Evolutionary conservation across 148 eudicot genomes (phyloP).

Genomic region (Pharnaceum exiguum): DNA sequence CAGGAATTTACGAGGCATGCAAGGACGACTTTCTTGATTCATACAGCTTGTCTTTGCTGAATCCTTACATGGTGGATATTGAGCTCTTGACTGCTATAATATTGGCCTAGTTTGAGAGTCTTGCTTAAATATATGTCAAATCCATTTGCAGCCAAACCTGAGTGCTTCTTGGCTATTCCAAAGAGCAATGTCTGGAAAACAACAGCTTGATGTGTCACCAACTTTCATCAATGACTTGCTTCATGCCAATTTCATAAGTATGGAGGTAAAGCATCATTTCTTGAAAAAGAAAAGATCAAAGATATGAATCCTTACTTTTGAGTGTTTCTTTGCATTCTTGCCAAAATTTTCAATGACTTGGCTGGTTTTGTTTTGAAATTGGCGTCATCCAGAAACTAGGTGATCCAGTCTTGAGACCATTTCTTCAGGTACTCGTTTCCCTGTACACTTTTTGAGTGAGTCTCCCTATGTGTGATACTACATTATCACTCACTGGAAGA

Average conservation of each 20-base stretch:
- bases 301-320: too few relatives aligned
- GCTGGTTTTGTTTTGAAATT: background rate
- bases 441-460: background rate
- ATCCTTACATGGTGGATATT: constrained; percentile 82
- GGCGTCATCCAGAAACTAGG: constrained; percentile 67
- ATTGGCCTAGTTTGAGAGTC: background rate
- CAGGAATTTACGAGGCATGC: constrained; percentile 82
- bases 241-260: constrained; percentile 69
- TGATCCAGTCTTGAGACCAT: constrained; percentile 89
- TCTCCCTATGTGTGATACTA: background rate
- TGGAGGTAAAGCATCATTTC: constrained; percentile 55
- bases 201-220: constrained; percentile 61
- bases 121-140: background rate
- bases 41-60: constrained; percentile 65
- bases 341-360: too few relatives aligned
- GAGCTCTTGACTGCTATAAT: background rate
- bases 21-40: constrained; percentile 51
- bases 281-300: too few relatives aligned
- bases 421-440: constrained; percentile 73
- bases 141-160: constrained; percentile 67
- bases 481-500: background rate
- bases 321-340: too few relatives aligned
- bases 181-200: constrained; percentile 97
- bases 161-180: constrained; percentile 98
- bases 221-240: constrained; percentile 88